Evolutionary conservation across 2,329 filamentous ascomycete genomes (phyloP), one percentile per base, ranked within the genome.

Genomic region (Talaromyces sp.): DNA sequence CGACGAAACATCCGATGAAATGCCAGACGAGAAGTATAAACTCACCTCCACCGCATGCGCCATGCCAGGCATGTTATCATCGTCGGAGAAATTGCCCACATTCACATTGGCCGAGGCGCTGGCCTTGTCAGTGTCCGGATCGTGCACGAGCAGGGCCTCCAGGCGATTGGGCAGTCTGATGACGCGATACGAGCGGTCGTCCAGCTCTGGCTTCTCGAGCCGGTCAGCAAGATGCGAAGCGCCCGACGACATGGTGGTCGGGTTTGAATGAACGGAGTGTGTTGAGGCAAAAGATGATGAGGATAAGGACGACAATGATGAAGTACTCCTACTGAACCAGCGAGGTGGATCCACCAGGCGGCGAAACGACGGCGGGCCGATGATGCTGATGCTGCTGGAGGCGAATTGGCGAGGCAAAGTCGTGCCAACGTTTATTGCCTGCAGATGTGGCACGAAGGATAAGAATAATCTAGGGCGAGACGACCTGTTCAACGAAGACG

Each of bases 91-190:
- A 75, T 91, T 95, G 63, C 94, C 94, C 38, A 97, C 93, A 74
- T 96, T 92, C 71, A 97, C 92, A 73, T 97, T 94, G 71, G 97
- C 86, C 56, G 93, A 90, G 10, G 93, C 94, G 69, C 92, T 96
- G 65, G 94, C 92, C 82, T 97, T 97, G 81, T 99, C 94, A 8
- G 94, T 96, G 64, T 95, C 88, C 1, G 90, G 85, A 77, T 99
- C 94, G 73, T 97, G 93, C 59, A 97, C 94, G 55, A 99, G 79
- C 19, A 99, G 81, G 8, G 87, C 93, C 80, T 99, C 93, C 17
- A 99, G 84, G 74, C 92, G 83, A 75, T 99, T 99, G 53, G 85
- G 80, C 57, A 99, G 82, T 57, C 86, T 85, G 67, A 97, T 88
- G 64, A 99, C 91, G 61, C 93, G 85, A 74, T 99, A 99, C 32